Conservation (phyloP, 805 yeast species). For the Pichia ethanolica region DNA sequence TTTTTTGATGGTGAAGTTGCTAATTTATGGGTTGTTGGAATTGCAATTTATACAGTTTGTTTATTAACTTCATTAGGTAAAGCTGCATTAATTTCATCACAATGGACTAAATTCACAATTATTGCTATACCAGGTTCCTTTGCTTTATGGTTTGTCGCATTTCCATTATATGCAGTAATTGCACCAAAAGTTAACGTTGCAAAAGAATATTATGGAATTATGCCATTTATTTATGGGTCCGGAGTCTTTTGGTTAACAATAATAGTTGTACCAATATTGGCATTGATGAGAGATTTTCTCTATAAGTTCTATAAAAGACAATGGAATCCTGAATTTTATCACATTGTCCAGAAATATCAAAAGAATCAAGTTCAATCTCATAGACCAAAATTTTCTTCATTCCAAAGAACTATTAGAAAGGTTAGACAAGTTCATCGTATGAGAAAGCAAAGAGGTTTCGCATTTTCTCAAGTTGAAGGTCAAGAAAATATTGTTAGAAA, state of each 20-base stretch:
- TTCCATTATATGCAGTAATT: conserved; percentile 78
- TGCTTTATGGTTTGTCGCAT: conserved; percentile 70
- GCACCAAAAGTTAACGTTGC: conserved; percentile 84
- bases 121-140: conserved; percentile 95
- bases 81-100: conserved; percentile 84
- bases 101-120: conserved; percentile 92
- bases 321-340: conserved; percentile 87
- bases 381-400: conserved; percentile 93
- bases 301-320: conserved; percentile 95
- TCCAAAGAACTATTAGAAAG: conserved; percentile 93
- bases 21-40: conserved; percentile 95
- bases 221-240: conserved; percentile 68
- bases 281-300: conserved; percentile 77
- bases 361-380: conserved; percentile 89
- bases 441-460: conserved; percentile 97
- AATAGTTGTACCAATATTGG: conserved; percentile 66
- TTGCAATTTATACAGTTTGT: conserved; percentile 80
- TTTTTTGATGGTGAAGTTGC: conserved; percentile 62
- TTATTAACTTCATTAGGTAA: conserved; percentile 86
- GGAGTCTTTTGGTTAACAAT: conserved; percentile 77
- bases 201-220: conserved; percentile 74
- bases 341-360: conserved; percentile 93
- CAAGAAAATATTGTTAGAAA: conserved; percentile 87
- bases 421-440: conserved; percentile 97
- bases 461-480: conserved; percentile 93